These are phyloP conservation scores for Pittosporum tobira DNA, from an alignment of 129 eudicot species.

Conservation along the genomic window DNA sequence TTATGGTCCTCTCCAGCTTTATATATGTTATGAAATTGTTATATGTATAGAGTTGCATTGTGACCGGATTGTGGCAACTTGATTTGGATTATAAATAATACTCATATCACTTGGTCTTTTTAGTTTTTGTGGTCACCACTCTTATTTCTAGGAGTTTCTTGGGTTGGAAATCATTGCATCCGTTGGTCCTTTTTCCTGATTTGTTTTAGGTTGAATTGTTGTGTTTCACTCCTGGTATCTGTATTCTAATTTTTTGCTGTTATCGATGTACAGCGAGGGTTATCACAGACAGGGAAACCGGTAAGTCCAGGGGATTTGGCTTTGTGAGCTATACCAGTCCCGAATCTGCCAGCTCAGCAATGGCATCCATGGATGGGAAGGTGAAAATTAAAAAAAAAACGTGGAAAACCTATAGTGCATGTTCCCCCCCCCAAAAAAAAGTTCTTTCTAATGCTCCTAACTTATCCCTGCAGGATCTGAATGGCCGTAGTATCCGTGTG, in stretches of 20 bases:
- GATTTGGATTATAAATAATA: too few relatives aligned
- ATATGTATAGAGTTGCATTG: neutral
- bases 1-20: neutral
- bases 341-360: constrained; percentile 44
- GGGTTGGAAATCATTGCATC: too few relatives aligned
- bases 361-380: constrained; percentile 66
- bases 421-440: too few relatives aligned
- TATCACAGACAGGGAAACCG: constrained; percentile 52
- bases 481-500: constrained; percentile 20
- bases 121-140: too few relatives aligned
- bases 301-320: constrained; percentile 78
- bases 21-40: neutral
- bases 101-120: neutral
- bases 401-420: neutral
- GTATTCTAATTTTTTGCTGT: too few relatives aligned
- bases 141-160: too few relatives aligned
- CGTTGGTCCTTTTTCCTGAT: too few relatives aligned
- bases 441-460: neutral
- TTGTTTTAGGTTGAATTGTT: too few relatives aligned
- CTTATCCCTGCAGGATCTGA: constrained; percentile 5
- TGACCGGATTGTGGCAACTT: neutral
- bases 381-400: constrained; percentile 7
- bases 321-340: constrained; percentile 41
- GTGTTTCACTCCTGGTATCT: too few relatives aligned
- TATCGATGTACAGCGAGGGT: constrained; percentile 41